These are phyloP conservation scores for Neophaeococcomyces mojaviensis DNA, from an alignment of 2,329 filamentous ascomycete species.

Conservation along the genomic window DNA sequence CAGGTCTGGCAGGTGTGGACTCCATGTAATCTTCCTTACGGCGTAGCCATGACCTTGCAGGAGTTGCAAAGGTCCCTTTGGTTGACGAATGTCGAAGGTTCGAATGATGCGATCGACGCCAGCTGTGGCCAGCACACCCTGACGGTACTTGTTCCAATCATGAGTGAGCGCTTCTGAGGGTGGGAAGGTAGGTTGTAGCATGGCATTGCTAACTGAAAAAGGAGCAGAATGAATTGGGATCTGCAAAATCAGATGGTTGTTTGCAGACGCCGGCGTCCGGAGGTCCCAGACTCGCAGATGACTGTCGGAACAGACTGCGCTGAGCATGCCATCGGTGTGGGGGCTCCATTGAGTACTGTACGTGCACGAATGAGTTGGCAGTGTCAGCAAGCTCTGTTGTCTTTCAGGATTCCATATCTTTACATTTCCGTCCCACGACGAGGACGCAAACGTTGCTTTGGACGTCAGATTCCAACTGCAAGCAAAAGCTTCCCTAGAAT, in stretches of 20 bases:
- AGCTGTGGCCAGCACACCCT: constrained; percentile 74
- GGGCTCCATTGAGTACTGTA: constrained; percentile 90
- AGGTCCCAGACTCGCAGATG: constrained; percentile 88
- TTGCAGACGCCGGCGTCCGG: constrained; percentile 73
- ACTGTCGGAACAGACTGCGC: constrained; percentile 80
- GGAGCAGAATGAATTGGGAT: constrained; percentile 69
- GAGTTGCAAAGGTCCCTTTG: constrained; percentile 63
- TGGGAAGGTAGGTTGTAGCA: constrained; percentile 36
- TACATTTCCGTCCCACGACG: constrained; percentile 91
- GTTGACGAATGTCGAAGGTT: constrained; percentile 81
- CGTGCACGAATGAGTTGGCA: constrained; percentile 88
- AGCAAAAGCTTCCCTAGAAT: constrained; percentile 85
- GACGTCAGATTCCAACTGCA: constrained; percentile 87
- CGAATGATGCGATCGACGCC: constrained; percentile 83
- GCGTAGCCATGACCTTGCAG: constrained; percentile 88
- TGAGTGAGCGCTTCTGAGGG: constrained; percentile 84
- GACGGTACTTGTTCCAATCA: constrained; percentile 98
- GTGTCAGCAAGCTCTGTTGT: constrained; percentile 64
- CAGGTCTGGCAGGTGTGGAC: constrained; percentile 83
- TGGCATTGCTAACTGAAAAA: constrained; percentile 18
- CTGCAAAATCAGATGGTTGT: constrained; percentile 75
- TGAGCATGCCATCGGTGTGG: constrained; percentile 76
- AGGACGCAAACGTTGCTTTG: constrained; percentile 84
- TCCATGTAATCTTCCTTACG: constrained; percentile 79
- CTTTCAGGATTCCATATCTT: constrained; percentile 90